Percentiles rank a stretch among this genome's conserved stretches.
Conservation (phyloP, 2,329 filamentous ascomycete species). For the Plenodomus lindquistii region DNA sequence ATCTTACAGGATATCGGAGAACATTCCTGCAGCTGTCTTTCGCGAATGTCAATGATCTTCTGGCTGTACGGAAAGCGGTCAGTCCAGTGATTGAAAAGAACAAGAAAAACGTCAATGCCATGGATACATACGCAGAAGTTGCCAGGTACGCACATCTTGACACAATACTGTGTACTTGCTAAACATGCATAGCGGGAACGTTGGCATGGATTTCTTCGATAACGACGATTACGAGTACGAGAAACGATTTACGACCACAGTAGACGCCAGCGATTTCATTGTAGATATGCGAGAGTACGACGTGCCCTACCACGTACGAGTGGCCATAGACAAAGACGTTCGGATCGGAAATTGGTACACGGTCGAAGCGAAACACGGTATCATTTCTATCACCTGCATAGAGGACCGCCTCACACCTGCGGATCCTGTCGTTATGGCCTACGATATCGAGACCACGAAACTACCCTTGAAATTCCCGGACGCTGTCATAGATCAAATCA, state of each 20-base stretch:
- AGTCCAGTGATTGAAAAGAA: conserved; percentile 95
- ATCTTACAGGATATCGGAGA: conserved; percentile 85
- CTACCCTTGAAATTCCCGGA: conserved; percentile 96
- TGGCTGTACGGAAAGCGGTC: conserved; percentile 82
- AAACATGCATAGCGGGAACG: conserved; percentile 62
- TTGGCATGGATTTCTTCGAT: conserved; percentile 94
- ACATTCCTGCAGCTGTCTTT: conserved; percentile 88
- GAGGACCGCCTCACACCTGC: conserved; percentile 87
- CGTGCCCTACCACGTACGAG: conserved; percentile 97
- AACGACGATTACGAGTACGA: conserved; percentile 77
- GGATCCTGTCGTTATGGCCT: conserved; percentile 98
- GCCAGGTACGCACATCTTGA: conserved; percentile 66
- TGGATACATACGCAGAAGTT: conserved; percentile 98
- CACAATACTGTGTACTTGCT: conserved; percentile 5
- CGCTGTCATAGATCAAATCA: conserved; percentile 90
- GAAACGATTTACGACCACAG: conserved; percentile 74
- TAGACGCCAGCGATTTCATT: conserved; percentile 95
- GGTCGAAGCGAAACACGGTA: conserved; percentile 90
- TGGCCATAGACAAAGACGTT: conserved; percentile 97
- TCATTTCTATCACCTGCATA: conserved; percentile 80
- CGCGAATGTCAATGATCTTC: conserved; percentile 80
- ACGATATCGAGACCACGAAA: conserved; percentile 97
- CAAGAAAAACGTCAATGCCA: conserved; percentile 91
- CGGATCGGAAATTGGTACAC: conserved; percentile 97
- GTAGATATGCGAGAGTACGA: conserved; percentile 99